Evolutionary conservation across 2,329 filamentous ascomycete species (phyloP).

Genomic region (Laburnicola sp.): DNA sequence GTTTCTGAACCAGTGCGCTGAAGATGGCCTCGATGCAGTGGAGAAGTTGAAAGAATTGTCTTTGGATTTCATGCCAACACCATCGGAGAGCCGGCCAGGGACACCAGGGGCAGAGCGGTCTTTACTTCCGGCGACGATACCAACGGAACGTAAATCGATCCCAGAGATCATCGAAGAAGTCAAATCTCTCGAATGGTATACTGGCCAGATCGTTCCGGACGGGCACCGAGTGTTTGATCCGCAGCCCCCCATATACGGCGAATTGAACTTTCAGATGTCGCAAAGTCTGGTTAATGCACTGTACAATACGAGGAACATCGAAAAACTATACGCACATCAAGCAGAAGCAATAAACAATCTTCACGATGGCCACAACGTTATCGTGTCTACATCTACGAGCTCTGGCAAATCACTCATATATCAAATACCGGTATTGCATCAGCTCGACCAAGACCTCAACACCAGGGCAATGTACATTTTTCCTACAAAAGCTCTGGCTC

Average conservation of each 20-base stretch:
- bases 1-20: conserved; percentile 75
- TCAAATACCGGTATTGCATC: conserved; percentile 87
- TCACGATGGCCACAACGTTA: conserved; percentile 79
- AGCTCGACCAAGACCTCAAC: conserved; percentile 74
- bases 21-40: conserved; percentile 68
- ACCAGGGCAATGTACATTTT: conserved; percentile 97
- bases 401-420: conserved; percentile 99
- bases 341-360: conserved; percentile 90
- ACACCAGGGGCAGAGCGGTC: conserved; percentile 49
- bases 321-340: conserved; percentile 86
- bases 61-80: conserved; percentile 64
- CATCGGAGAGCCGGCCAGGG: conserved; percentile 51
- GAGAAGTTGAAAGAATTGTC: conserved; percentile 63
- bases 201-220: conserved; percentile 87
- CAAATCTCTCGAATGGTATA: conserved; percentile 83
- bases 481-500: conserved; percentile 92
- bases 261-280: conserved; percentile 82
- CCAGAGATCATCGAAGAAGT: conserved; percentile 84
- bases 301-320: conserved; percentile 88
- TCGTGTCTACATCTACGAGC: conserved; percentile 91
- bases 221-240: conserved; percentile 90
- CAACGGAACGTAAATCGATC: conserved; percentile 76
- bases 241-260: conserved; percentile 78
- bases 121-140: conserved; percentile 70
- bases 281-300: conserved; percentile 94